Base-by-base conservation (phyloP, 345 rosid species). In the Clarkia xantiana region DNA sequence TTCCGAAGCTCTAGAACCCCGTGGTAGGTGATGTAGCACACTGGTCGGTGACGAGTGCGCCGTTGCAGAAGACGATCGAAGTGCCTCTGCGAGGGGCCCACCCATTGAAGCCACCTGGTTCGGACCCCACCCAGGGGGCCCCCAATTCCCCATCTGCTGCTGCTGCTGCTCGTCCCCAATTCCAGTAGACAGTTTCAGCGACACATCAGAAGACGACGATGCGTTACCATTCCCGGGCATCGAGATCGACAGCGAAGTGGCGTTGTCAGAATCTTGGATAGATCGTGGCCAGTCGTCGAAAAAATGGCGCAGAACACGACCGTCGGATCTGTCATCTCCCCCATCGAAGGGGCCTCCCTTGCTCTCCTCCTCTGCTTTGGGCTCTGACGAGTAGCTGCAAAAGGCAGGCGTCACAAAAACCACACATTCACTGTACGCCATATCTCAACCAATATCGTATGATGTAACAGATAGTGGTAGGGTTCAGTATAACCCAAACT, bases 201-300 rank as follows among this genome's bases (percentile, higher is more conserved):
- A 86, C 52, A 86, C 82, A 18, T 91, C 96, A 0, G 94, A n/a
- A n/a, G n/a, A n/a, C n/a, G n/a, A n/a, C n/a, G n/a, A 86, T 17
- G 94, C 60, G 8, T 75, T 29, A 7, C 8, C 54, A 59, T 84
- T 81, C 41, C 84, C 84, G 0, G 95, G 74, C 77, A 73, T 74
- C 14, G 89, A 76, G 46, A 83, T 86, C 4, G 97, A 74, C 5
- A 86, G 86, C 59, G 68, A 58, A 29, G 94, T 75, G 4, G 75
- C 59, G 53, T 49, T 68, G 49, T 76, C 78, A 0, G 78, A 18
- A 18, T 81, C 84, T 18, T 76, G 66, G 7, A 62, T 34, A 0
- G 83, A 51, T 36, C 91, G 62, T 1, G 97, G 96, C 94, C 93
- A 90, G 53, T 90, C 96, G 44, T 90, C 84, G 34, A 90, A 86